Base-by-base conservation (phyloP, 2,329 filamentous ascomycete genomes). In the Colletotrichum endophyticum region DNA sequence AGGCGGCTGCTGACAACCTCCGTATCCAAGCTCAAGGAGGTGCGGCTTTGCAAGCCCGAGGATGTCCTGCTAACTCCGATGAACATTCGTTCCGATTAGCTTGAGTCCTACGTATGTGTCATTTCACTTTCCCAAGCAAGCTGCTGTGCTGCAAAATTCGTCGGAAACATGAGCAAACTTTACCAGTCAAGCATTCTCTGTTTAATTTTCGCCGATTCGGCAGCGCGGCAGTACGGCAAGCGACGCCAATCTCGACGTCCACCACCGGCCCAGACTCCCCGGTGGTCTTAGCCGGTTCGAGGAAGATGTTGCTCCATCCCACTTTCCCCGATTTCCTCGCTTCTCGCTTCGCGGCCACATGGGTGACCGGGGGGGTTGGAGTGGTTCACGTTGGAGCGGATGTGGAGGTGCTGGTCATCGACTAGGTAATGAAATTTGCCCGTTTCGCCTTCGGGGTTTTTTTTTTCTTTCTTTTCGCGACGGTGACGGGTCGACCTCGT, bases 321-420 rank as follows among this genome's bases (percentile, higher is more conserved):
- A 34, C 73, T 63, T 73, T 66, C 30, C 34, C 68, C 49, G 34
- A 72, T 66, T 36, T 22, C 32, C 25, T 71, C 61, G 49, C 72
- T 49, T 49, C 39, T 44, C 39, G 39, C 39, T 49, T n/a, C 19
- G 39, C 39, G 39, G 39, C 39, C 39, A 25, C 49, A 75, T 75
- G 68, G 56, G 70, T 44, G 39, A 56, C 70, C 44, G 34, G 70
- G 73, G 68, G 39, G 16, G 9, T 49, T 49, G 39, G 39, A 49
- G 39, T 49, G 39, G 39, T 49, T 68, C 73, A 66, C 56, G 70
- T 69, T 61, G 70, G 64, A 57, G 73, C 69, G 63, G 22, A 30
- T 64, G 73, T 76, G 73, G 73, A 76, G 64, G 57, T 76, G 73
- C 63, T 68, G 56, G 73, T 73, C 73, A 76, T 76, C 44, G 73